These are phyloP conservation scores for Massariosphaeria phaeospora DNA, from an alignment of 495 filamentous ascomycete species.

Conservation along the genomic window DNA sequence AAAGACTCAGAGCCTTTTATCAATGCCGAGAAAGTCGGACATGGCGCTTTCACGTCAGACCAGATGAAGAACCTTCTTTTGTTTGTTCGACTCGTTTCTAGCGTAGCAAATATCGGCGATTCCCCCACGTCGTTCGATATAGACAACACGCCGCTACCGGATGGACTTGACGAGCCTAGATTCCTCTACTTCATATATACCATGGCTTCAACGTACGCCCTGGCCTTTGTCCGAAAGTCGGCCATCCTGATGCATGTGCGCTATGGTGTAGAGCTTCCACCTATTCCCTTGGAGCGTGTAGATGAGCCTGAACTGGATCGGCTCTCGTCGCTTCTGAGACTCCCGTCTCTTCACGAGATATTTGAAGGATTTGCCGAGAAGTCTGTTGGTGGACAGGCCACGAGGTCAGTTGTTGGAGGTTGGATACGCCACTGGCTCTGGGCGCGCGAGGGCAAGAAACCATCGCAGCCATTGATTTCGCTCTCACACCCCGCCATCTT, in stretches of 20 bases:
- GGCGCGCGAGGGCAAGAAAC: conserved; percentile 29
- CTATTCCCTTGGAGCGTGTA: conserved; percentile 58
- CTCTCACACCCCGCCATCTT: conserved; percentile 85
- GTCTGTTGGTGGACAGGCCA: conserved; percentile 30
- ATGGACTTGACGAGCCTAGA: neutral
- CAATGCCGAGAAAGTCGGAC: conserved; percentile 11
- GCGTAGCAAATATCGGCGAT: conserved; percentile 7
- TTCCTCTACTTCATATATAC: conserved; percentile 46
- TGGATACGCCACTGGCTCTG: conserved; percentile 68
- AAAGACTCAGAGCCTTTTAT: conserved; percentile 12
- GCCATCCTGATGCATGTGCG: conserved; percentile 80
- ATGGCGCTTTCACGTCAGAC: conserved; percentile 1
- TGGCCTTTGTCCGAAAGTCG: conserved; percentile 84
- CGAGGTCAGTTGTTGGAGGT: conserved; percentile 58
- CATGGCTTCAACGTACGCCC: conserved; percentile 69
- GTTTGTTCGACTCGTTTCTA: conserved; percentile 18
- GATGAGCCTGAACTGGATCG: conserved; percentile 76
- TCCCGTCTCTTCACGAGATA: conserved; percentile 78
- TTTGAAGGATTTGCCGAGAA: conserved; percentile 46
- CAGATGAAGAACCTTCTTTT: conserved; percentile 13
- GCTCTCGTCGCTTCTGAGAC: conserved; percentile 63
- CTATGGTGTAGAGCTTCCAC: conserved; percentile 82
- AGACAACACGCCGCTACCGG: neutral
- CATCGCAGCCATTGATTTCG: conserved; percentile 37
- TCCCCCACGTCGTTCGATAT: neutral